phyloP scores from a whole-genome alignment of 257 asterid genomes.

The Solanum virginianum region DNA sequence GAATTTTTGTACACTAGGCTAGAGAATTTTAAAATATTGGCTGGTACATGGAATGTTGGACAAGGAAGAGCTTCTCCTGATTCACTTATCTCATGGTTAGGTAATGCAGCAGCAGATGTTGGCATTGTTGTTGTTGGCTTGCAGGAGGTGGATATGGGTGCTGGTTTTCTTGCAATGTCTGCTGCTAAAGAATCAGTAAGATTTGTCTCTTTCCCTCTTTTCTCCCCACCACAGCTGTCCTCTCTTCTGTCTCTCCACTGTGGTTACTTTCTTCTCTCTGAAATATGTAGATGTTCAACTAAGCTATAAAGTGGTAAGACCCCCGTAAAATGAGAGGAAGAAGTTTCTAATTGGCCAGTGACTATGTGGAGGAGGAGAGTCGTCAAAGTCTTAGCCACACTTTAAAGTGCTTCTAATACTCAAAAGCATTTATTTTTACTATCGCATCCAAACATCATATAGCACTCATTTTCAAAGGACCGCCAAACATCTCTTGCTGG shows the following conservation, averaged over 20 bases:
- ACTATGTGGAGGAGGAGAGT: background rate
- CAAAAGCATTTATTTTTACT: background rate
- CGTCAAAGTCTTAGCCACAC: background rate
- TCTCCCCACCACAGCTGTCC: background rate
- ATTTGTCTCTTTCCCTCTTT: background rate
- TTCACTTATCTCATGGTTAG: conserved; percentile 85
- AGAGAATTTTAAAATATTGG: conserved; percentile 75
- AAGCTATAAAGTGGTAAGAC: background rate
- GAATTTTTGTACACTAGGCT: conserved; percentile 67
- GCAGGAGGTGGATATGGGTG: conserved; percentile 99
- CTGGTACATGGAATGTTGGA: conserved; percentile 98
- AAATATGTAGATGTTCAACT: background rate
- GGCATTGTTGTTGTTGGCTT: conserved; percentile 76
- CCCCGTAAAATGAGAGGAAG: background rate
- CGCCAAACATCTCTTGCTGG: background rate
- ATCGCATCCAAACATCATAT: background rate
- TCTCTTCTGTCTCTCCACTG: background rate
- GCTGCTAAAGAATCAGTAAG: conserved; percentile 98
- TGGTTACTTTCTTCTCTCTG: background rate
- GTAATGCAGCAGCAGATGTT: conserved; percentile 61
- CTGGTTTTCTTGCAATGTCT: conserved; percentile 98
- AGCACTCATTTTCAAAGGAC: background rate
- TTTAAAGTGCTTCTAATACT: background rate
- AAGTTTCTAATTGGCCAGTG: background rate
- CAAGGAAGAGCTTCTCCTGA: conserved; percentile 91